Evolutionary conservation across 1,284 basidiomycete genomes (phyloP).

Genomic region (Chondrostereum purpureum): DNA sequence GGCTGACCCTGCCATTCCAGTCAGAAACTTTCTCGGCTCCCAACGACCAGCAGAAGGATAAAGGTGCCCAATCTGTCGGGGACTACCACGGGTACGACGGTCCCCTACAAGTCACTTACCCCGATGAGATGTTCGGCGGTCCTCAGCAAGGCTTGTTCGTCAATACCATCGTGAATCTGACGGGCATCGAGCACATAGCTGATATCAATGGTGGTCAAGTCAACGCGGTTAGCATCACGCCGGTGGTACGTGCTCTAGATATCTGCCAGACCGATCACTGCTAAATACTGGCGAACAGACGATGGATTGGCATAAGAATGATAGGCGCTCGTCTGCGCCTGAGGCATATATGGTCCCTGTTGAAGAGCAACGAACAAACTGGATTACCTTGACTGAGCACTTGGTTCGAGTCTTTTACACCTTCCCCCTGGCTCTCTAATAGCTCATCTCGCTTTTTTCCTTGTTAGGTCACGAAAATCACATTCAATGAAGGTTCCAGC

Average conservation of each 20-base stretch:
- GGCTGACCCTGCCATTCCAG: too few relatives aligned
- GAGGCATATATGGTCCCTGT: slow-evolving; percentile 31
- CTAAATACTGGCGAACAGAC: too few relatives aligned
- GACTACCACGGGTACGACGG: slow-evolving; percentile 48
- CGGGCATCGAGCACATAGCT: slow-evolving; percentile 37
- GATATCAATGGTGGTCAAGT: slow-evolving; percentile 54
- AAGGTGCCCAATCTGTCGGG: slow-evolving; percentile 39
- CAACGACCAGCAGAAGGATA: slow-evolving; percentile 37
- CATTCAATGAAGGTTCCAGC: slow-evolving; percentile 21
- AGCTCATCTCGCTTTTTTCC: not conserved
- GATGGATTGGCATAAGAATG: slow-evolving; percentile 29
- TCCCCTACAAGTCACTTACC: slow-evolving; percentile 46
- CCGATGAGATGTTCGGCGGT: slow-evolving; percentile 49
- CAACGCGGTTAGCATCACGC: slow-evolving; percentile 50
- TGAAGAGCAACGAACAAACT: slow-evolving; percentile 26
- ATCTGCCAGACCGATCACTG: too few relatives aligned
- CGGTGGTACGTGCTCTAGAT: slow-evolving; percentile 30
- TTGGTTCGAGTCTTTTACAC: slow-evolving; percentile 17
- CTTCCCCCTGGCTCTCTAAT: not conserved
- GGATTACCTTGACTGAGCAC: slow-evolving; percentile 27
- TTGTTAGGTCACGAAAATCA: slow-evolving; percentile 28
- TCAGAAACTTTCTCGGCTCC: slow-evolving; percentile 52
- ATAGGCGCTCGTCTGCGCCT: slow-evolving; percentile 29
- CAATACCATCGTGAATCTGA: slow-evolving; percentile 38
- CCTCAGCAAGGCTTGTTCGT: slow-evolving; percentile 48